phyloP scores from a whole-genome alignment of 1,139 yeast species.

The Yamadazyma oceani region DNA sequence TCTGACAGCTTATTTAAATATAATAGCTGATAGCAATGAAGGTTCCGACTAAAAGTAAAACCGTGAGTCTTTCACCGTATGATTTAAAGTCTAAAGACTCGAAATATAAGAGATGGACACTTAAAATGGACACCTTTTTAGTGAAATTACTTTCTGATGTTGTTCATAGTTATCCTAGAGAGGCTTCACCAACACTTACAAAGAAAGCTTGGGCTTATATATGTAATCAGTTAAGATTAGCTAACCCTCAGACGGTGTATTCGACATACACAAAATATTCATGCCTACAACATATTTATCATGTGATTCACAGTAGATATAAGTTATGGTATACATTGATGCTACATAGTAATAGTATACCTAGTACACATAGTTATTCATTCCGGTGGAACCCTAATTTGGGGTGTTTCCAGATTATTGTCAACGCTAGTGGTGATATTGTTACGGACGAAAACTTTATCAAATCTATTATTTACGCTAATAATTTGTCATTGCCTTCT shows the following conservation, averaged over 20 bases:
- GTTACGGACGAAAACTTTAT: slow-evolving; percentile 34
- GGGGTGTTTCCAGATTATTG: slow-evolving; percentile 38
- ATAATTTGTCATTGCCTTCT: slow-evolving; percentile 33
- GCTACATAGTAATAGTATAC: slow-evolving; percentile 25
- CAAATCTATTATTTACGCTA: slow-evolving; percentile 35
- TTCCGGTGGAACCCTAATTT: slow-evolving; percentile 40
- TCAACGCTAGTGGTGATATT: slow-evolving; percentile 23
- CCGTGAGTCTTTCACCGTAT: slow-evolving; percentile 16
- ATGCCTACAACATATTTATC: slow-evolving; percentile 39
- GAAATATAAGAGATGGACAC: slow-evolving; percentile 43
- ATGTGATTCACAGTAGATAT: slow-evolving; percentile 40
- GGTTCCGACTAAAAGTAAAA: slow-evolving; percentile 2
- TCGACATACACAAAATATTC: slow-evolving; percentile 45
- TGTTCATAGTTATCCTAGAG: slow-evolving; percentile 37
- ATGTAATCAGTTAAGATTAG: slow-evolving; percentile 36
- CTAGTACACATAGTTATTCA: slow-evolving; percentile 23
- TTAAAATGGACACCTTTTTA: slow-evolving; percentile 40
- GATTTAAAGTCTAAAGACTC: slow-evolving; percentile 40
- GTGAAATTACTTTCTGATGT: slow-evolving; percentile 37
- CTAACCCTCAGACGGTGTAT: slow-evolving; percentile 43
- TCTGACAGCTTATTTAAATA: too few relatives aligned
- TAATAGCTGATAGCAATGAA: too few relatives aligned
- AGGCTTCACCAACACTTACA: slow-evolving; percentile 32
- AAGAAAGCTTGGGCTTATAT: slow-evolving; percentile 43
- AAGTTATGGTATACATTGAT: slow-evolving; percentile 38